phyloP scores from a whole-genome alignment of 306 rosid species.

The Sphenostylis stenocarpa region DNA sequence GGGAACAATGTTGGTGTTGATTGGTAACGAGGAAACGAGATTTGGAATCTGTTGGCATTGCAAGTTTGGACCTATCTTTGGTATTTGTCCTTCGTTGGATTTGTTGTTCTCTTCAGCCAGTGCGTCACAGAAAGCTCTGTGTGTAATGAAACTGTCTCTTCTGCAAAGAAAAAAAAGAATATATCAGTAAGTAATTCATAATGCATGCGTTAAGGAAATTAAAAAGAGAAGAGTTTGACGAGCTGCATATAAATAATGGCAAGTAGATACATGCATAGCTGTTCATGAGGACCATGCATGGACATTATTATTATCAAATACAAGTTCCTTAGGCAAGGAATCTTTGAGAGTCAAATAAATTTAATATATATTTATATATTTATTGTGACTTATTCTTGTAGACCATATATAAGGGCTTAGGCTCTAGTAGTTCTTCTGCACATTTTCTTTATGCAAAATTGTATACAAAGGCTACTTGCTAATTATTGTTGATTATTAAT shows the following conservation, averaged over 20 bases:
- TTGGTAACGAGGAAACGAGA: conserved; percentile 49
- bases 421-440: background rate
- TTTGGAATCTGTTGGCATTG: conserved; percentile 46
- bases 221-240: background rate
- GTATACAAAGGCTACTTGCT: background rate
- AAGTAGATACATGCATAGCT: background rate
- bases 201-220: background rate
- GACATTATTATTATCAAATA: background rate
- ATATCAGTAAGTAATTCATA: background rate
- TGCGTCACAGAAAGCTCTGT: conserved; percentile 92
- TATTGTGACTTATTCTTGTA: conserved; percentile 2
- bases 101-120: conserved; percentile 73
- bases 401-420: background rate
- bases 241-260: background rate
- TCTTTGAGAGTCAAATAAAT: conserved; percentile 15
- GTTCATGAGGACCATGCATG: conserved; percentile 3
- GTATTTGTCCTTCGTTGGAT: conserved; percentile 37
- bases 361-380: background rate
- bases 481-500: conserved; percentile 1
- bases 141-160: conserved; percentile 92
- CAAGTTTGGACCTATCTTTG: conserved; percentile 35
- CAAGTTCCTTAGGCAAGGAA: conserved; percentile 12
- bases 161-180: conserved; percentile 34
- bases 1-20: conserved; percentile 10
- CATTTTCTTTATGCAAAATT: background rate